These are phyloP conservation scores for Hyaloscypha hepaticicola DNA, from an alignment of 495 filamentous ascomycete species.

Conservation along the genomic window DNA sequence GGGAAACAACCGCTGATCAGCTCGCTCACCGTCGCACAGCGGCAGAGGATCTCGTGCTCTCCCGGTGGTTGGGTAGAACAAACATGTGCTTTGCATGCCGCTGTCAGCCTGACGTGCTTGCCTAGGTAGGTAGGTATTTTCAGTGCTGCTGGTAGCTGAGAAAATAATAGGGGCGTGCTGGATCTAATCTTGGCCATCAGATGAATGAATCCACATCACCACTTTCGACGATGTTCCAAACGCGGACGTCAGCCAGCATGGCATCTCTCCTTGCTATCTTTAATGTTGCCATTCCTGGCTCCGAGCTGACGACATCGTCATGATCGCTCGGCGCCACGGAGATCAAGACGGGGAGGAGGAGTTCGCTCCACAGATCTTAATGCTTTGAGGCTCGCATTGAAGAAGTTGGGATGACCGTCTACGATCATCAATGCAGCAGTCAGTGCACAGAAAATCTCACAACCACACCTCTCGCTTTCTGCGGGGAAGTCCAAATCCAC, in stretches of 20 bases:
- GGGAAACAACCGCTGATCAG: neutral
- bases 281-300: neutral
- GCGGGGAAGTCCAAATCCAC: slow-evolving; percentile 1
- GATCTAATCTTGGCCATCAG: neutral
- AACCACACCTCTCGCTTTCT: slow-evolving; percentile 4
- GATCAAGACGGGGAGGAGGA: slow-evolving; percentile 3
- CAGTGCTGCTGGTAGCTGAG: neutral
- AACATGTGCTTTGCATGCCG: neutral
- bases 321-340: neutral
- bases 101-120: neutral
- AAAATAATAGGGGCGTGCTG: neutral
- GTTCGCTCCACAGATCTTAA: neutral
- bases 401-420: neutral
- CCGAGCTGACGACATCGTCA: neutral
- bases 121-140: neutral
- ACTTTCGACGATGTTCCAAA: neutral
- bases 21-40: neutral
- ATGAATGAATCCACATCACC: neutral
- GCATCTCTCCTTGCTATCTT: neutral
- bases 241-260: neutral
- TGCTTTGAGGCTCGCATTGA: slow-evolving; percentile 9
- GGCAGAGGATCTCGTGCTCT: neutral
- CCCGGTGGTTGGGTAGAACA: neutral
- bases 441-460: slow-evolving; percentile 16
- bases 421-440: slow-evolving; percentile 14